Conservation (phyloP, 495 filamentous ascomycete species). For the Hamigera avellanea region DNA sequence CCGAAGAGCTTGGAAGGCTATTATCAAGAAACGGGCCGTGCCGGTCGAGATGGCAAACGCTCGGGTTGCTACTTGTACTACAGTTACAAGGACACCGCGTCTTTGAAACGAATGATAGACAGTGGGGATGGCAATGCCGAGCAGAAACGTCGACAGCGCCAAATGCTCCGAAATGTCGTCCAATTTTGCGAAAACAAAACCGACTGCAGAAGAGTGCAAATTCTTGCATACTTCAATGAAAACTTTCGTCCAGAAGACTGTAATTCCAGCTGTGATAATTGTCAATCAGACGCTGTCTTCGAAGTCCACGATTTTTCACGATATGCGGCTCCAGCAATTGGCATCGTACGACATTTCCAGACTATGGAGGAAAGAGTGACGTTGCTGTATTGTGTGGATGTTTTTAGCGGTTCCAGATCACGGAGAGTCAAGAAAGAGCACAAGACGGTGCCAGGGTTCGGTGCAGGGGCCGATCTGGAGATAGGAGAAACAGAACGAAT, state of each 20-base stretch:
- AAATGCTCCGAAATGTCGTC: slow-evolving; percentile 75
- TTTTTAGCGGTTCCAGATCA: slow-evolving; percentile 43
- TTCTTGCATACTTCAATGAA: slow-evolving; percentile 89
- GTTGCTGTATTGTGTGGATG: slow-evolving; percentile 43
- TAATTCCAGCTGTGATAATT: slow-evolving; percentile 72
- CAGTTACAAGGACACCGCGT: slow-evolving; percentile 57
- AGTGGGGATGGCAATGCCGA: slow-evolving; percentile 59
- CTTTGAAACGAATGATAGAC: slow-evolving; percentile 62
- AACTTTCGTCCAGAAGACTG: slow-evolving; percentile 61
- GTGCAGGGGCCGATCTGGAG: slow-evolving; percentile 43
- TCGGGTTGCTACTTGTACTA: slow-evolving; percentile 91
- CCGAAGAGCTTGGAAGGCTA: slow-evolving; percentile 97
- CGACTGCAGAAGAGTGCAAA: slow-evolving; percentile 77
- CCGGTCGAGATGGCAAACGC: slow-evolving; percentile 76
- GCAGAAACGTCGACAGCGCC: slow-evolving; percentile 69
- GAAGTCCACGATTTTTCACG: slow-evolving; percentile 63
- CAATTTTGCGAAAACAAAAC: slow-evolving; percentile 79
- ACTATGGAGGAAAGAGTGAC: slow-evolving; percentile 35
- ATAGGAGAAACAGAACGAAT: slow-evolving; percentile 51
- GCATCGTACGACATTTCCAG: slow-evolving; percentile 49
- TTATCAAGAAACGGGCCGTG: slow-evolving; percentile 93
- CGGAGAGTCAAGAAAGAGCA: slow-evolving; percentile 40
- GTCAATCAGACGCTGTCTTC: slow-evolving; percentile 54
- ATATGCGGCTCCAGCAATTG: slow-evolving; percentile 56
- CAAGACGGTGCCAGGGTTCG: slow-evolving; percentile 38